Conservation (phyloP, 768 basidiomycete genomes). For the Tylopilus rubrobrunneus region DNA sequence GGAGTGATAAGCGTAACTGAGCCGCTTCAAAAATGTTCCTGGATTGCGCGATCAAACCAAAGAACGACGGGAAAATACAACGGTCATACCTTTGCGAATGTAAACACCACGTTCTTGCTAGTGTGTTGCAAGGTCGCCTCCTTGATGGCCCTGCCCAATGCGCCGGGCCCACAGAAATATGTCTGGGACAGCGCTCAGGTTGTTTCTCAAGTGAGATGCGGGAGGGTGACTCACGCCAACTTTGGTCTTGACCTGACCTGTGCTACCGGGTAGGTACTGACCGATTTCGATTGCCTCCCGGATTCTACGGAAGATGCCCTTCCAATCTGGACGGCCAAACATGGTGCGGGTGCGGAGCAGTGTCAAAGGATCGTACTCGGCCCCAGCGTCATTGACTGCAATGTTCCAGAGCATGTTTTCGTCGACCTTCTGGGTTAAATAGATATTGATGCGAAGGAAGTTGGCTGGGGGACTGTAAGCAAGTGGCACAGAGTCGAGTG, state of each 20-base stretch:
- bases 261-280: constrained; percentile 75
- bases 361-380: constrained; percentile 86
- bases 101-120: constrained; percentile 60
- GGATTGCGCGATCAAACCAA: neutral
- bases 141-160: constrained; percentile 73
- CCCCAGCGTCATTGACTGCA: constrained; percentile 80
- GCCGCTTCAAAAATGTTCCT: constrained; percentile 18
- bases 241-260: constrained; percentile 75
- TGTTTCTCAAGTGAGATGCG: neutral
- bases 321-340: constrained; percentile 92
- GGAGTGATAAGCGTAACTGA: neutral
- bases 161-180: constrained; percentile 84
- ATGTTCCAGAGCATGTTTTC: constrained; percentile 93
- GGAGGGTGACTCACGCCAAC: constrained; percentile 59
- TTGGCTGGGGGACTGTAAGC: constrained; percentile 53
- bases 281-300: constrained; percentile 77
- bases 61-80: constrained; percentile 2
- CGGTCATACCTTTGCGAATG: constrained; percentile 72
- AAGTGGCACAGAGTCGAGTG: neutral
- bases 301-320: constrained; percentile 71
- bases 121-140: constrained; percentile 58
- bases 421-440: constrained; percentile 80
- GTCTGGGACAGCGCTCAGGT: constrained; percentile 43
- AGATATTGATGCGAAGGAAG: constrained; percentile 89
- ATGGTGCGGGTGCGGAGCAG: constrained; percentile 84